Evolutionary conservation across 164 flowering plant genomes (phyloP).

Genomic region (Piper longum): DNA sequence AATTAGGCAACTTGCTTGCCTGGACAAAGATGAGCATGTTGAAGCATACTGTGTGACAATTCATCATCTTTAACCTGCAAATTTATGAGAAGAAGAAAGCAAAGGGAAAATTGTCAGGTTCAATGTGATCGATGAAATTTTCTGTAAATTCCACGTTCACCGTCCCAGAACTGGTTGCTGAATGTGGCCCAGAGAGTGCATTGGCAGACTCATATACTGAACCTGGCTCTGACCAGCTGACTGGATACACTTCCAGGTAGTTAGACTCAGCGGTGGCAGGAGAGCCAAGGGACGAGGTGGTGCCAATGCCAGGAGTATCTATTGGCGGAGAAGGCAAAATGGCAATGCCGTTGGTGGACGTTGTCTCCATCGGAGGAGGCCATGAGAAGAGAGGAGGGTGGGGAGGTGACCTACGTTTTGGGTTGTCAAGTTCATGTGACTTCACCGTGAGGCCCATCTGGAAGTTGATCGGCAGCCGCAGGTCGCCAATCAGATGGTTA

Average conservation of each 20-base stretch:
- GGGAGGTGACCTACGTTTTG: conserved; percentile 17
- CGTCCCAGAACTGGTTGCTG: conserved; percentile 52
- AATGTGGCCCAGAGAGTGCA: conserved; percentile 49
- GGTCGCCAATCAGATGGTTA: neutral
- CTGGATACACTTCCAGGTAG: conserved; percentile 26
- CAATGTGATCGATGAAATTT: conserved; percentile 14
- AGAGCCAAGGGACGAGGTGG: conserved; percentile 33
- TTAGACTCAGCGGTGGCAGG: conserved; percentile 54
- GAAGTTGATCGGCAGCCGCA: conserved; percentile 17
- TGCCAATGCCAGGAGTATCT: conserved; percentile 14
- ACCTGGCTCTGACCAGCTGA: conserved; percentile 13
- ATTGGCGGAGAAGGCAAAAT: conserved; percentile 13
- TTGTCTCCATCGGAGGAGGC: conserved; percentile 10
- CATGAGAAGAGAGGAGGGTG: conserved; percentile 15
- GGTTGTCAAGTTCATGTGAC: conserved; percentile 15
- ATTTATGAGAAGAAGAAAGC: conserved; percentile 23
- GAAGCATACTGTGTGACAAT: neutral
- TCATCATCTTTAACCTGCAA: neutral
- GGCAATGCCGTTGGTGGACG: conserved; percentile 10
- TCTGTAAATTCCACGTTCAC: conserved; percentile 26
- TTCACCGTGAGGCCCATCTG: conserved; percentile 17
- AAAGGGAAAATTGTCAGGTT: conserved; percentile 28
- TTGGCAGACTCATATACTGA: conserved; percentile 32
- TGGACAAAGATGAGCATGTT: too few relatives aligned
- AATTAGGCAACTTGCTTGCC: too few relatives aligned